phyloP scores from a whole-genome alignment of 805 yeast species.

The Candida rishiriensis region DNA sequence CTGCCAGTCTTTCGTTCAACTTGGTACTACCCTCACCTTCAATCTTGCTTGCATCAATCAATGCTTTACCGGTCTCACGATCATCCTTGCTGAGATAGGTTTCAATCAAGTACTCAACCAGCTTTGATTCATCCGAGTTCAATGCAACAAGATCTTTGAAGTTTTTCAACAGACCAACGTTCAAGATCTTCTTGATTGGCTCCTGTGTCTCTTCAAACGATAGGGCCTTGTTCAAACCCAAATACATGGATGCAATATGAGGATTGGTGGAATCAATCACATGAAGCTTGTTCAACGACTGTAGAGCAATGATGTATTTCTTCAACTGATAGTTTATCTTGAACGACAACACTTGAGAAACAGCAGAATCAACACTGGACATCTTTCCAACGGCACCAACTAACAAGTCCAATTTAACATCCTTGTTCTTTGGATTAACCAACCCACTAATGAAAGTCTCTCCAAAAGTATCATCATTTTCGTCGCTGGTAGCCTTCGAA shows the following conservation, averaged over 20 bases:
- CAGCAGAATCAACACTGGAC: conserved; percentile 39
- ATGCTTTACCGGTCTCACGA: conserved; percentile 16
- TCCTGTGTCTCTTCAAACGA: conserved; percentile 11
- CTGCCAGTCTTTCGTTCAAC: conserved; percentile 6
- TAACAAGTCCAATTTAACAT: conserved; percentile 37
- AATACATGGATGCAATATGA: conserved; percentile 18
- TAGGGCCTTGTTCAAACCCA: conserved; percentile 9
- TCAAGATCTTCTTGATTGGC: conserved; percentile 23
- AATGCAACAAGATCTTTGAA: conserved; percentile 12
- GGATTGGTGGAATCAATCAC: conserved; percentile 14
- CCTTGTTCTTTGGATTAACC: conserved; percentile 22
- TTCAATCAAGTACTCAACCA: conserved; percentile 9
- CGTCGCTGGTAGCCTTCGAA: conserved; percentile 34
- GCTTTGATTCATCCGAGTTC: conserved; percentile 7
- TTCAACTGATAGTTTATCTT: conserved; percentile 35
- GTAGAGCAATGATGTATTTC: conserved; percentile 43
- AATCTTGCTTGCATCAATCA: conserved; percentile 9
- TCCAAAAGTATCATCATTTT: conserved; percentile 57
- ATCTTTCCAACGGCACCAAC: conserved; percentile 32
- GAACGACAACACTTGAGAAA: conserved; percentile 25
- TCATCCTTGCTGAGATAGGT: conserved; percentile 11
- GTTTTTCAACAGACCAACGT: conserved; percentile 18
- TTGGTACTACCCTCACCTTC: background rate
- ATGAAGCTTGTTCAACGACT: conserved; percentile 34
- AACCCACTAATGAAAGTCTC: conserved; percentile 31